Percentiles rank a stretch among this genome's conserved stretches.
Conservation (phyloP, 1,284 basidiomycete genomes). For the Ustilago vetiveriae region DNA sequence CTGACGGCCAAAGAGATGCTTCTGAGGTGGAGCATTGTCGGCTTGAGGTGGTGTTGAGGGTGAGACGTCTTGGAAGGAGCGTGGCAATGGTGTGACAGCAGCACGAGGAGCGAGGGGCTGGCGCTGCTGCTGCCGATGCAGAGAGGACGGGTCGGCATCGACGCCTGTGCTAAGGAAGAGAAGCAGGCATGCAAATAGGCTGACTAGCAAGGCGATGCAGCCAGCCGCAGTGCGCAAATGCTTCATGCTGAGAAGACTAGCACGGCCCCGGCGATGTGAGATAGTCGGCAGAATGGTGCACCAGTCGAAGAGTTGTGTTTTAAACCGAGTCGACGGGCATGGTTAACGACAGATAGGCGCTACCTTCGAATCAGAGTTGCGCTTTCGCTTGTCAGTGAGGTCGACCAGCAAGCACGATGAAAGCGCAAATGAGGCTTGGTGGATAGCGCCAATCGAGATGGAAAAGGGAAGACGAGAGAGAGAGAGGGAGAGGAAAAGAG, state of each 20-base stretch:
- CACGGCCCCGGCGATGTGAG: no score
- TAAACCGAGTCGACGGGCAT: conserved; percentile 5
- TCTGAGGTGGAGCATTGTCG: not conserved
- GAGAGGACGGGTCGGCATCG: not conserved
- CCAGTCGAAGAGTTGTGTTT: not conserved
- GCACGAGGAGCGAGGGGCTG: conserved; percentile 5
- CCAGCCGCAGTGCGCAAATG: not conserved
- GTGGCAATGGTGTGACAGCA: conserved; percentile 7
- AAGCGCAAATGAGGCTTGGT: no score
- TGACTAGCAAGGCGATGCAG: conserved; percentile 7
- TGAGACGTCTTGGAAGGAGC: not conserved
- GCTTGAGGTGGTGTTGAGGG: conserved; percentile 2
- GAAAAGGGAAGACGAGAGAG: not conserved
- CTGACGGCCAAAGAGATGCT: conserved; percentile 10
- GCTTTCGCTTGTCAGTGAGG: no score
- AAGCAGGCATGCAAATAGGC: conserved; percentile 16
- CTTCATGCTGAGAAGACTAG: conserved; percentile 10
- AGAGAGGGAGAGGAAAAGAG: not conserved
- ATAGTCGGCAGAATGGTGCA: not conserved
- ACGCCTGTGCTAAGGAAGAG: conserved; percentile 8
- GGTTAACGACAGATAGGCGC: not conserved
- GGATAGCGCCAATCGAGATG: no score
- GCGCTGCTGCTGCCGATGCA: not conserved
- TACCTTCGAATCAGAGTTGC: no score
- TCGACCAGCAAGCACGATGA: no score